Percentiles rank a stretch among this genome's conserved stretches.
phyloP scores from a whole-genome alignment of 2,329 filamentous ascomycete genomes.

The Xylariaceae sp. region DNA sequence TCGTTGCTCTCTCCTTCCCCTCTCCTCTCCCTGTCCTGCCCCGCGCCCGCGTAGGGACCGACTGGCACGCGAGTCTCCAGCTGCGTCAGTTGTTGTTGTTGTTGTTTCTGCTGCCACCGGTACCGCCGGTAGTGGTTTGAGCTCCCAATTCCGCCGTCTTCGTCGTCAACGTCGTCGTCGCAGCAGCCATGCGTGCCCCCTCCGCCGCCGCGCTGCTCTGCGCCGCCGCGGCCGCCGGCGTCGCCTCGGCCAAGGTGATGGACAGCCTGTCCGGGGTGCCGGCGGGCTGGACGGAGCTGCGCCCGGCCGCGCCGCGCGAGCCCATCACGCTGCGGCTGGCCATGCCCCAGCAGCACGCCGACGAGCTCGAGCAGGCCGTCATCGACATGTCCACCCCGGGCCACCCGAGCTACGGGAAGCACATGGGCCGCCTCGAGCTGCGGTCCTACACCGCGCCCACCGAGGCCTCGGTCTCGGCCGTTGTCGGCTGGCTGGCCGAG shows the following conservation, averaged over 20 bases:
- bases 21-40: no score
- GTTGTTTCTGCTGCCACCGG: no score
- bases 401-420: constrained; percentile 38
- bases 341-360: constrained; percentile 20
- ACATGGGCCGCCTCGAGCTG: constrained; percentile 41
- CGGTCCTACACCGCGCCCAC: constrained; percentile 40
- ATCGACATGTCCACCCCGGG: constrained; percentile 41
- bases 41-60: no score
- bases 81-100: no score
- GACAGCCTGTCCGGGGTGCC: constrained; percentile 18
- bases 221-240: no score
- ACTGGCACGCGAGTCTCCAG: no score
- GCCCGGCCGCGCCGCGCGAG: constrained; percentile 16
- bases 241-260: constrained; percentile 22
- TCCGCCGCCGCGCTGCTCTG: no score
- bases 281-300: constrained; percentile 19
- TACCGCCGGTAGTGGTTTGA: no score
- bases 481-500: constrained; percentile 37
- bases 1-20: no score
- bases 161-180: no score
- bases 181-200: no score
- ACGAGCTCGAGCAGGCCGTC: constrained; percentile 35
- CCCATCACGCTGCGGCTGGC: constrained; percentile 17
- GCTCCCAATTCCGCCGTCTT: no score
- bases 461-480: constrained; percentile 28